A percentile compares a stretch with the other conserved stretches of the same genome.
These are phyloP conservation scores for Fagus crenata DNA, from an alignment of 306 rosid species.

Conservation along the genomic window DNA sequence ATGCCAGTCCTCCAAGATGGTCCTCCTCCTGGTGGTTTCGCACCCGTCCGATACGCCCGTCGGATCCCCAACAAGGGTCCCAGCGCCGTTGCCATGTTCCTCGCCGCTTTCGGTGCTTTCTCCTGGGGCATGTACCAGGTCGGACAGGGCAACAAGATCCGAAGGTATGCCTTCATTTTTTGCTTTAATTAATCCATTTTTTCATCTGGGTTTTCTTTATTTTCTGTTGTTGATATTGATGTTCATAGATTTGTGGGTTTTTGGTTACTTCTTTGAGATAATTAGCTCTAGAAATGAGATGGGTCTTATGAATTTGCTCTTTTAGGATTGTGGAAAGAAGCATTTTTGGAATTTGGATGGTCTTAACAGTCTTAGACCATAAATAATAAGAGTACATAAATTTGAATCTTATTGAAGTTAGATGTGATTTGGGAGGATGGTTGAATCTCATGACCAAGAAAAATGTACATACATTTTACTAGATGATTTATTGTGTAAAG, in stretches of 20 bases:
- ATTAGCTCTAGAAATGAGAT: neutral
- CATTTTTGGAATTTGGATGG: too few species aligned
- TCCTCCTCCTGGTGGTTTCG: slow-evolving; percentile 98
- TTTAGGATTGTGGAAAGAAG: too few species aligned
- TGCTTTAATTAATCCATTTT: too few species aligned
- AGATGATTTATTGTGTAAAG: too few species aligned
- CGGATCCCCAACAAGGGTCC: slow-evolving; percentile 95
- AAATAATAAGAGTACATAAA: too few species aligned
- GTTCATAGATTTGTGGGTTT: neutral
- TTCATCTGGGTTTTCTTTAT: neutral
- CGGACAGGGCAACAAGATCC: slow-evolving; percentile 94
- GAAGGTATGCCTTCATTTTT: slow-evolving; percentile 48
- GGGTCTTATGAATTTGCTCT: neutral
- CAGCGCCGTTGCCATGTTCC: slow-evolving; percentile 79
- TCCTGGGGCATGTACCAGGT: slow-evolving; percentile 99
- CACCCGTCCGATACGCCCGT: slow-evolving; percentile 96
- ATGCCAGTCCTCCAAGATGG: slow-evolving; percentile 99
- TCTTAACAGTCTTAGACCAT: too few species aligned
- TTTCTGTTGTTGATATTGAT: neutral
- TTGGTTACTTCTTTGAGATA: neutral
- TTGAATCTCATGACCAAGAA: too few species aligned
- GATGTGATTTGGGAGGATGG: too few species aligned
- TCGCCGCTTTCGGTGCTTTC: slow-evolving; percentile 72
- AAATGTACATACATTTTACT: too few species aligned
- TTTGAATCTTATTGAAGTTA: too few species aligned